Conservation (phyloP, 495 filamentous ascomycete genomes). For the Poronia punctata region DNA sequence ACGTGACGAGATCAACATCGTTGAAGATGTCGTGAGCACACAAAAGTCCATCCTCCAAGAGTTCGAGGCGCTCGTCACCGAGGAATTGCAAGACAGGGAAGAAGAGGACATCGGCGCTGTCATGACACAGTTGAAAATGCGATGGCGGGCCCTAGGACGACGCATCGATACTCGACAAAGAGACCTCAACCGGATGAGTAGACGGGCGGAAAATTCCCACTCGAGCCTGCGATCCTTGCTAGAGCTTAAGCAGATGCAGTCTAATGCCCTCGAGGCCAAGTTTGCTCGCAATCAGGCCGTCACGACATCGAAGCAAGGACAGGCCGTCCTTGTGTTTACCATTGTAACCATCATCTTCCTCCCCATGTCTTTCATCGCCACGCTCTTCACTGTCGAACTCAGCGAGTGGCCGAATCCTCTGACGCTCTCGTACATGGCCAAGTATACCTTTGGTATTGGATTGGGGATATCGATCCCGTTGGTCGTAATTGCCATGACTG, state of each 20-base stretch:
- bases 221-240: slow-evolving; percentile 12
- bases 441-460: slow-evolving; percentile 7
- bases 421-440: slow-evolving; percentile 1
- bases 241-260: slow-evolving; percentile 24
- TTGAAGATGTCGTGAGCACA: slow-evolving; percentile 51
- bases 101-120: slow-evolving; percentile 46
- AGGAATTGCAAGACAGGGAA: slow-evolving; percentile 26
- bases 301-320: slow-evolving; percentile 9
- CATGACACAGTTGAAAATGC: no score
- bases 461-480: slow-evolving; percentile 4
- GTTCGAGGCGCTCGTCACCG: slow-evolving; percentile 36
- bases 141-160: slow-evolving; percentile 51
- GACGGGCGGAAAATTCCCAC: neutral
- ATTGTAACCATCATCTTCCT: slow-evolving; percentile 31
- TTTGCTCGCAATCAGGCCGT: slow-evolving; percentile 11
- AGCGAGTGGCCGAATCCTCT: no score
- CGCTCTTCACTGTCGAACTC: no score
- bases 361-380: slow-evolving; percentile 25
- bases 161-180: slow-evolving; percentile 39
- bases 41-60: slow-evolving; percentile 46
- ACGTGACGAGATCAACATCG: slow-evolving; percentile 60
- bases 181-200: slow-evolving; percentile 1
- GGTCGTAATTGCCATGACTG: slow-evolving; percentile 4
- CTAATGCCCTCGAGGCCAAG: slow-evolving; percentile 20
- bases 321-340: slow-evolving; percentile 26